These are phyloP conservation scores for Phyllosticta citriasiana DNA, from an alignment of 2,329 filamentous ascomycete species.

Conservation along the genomic window DNA sequence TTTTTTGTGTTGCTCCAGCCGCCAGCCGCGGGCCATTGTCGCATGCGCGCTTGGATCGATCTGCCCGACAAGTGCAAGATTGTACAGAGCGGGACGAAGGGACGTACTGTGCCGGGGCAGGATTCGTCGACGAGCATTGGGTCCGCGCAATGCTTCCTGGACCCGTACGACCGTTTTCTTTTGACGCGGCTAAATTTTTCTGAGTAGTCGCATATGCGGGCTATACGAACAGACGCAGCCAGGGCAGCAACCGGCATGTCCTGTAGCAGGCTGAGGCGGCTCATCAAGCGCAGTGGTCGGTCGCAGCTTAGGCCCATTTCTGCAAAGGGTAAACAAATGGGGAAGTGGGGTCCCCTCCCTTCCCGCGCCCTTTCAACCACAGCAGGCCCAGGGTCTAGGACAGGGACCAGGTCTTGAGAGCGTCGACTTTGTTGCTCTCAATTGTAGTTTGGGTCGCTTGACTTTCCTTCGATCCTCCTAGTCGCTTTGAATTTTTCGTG, in stretches of 20 bases:
- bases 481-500: constrained; percentile 25
- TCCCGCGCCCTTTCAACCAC: neutral
- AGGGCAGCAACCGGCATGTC: neutral
- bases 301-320: neutral
- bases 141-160: neutral
- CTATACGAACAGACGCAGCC: neutral
- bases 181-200: neutral
- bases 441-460: neutral
- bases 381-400: neutral
- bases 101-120: neutral
- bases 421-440: neutral
- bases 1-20: neutral
- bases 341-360: neutral
- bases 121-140: neutral
- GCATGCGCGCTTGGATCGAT: neutral
- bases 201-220: neutral
- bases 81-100: neutral
- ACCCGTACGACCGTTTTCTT: neutral
- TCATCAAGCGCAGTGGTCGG: neutral
- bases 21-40: neutral
- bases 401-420: neutral
- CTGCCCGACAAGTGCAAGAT: neutral
- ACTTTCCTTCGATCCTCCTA: neutral
- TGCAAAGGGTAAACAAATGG: neutral
- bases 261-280: neutral